A percentile compares a stretch with the other conserved stretches of the same genome.
Evolutionary conservation across 73 alveolate genomes (phyloP).

Genomic region (Halteria grandinella): DNA sequence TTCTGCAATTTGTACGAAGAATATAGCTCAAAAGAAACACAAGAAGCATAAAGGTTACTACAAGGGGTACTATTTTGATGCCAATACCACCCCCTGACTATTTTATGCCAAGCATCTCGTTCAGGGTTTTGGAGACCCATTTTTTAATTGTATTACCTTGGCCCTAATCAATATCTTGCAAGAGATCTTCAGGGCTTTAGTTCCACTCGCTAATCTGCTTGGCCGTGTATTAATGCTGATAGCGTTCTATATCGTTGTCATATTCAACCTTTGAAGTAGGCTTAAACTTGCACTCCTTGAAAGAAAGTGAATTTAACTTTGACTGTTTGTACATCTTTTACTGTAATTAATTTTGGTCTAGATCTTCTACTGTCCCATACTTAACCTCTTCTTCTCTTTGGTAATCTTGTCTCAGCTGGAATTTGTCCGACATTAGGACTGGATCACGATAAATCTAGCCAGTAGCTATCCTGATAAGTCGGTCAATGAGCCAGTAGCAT

Average conservation of each 20-base stretch:
- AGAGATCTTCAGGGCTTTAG: conserved; percentile 15
- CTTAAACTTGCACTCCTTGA: conserved; percentile 6
- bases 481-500: conserved; percentile 44
- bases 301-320: conserved; percentile 3
- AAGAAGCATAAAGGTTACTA: too few species aligned
- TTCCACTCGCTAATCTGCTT: conserved; percentile 26
- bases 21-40: too few species aligned
- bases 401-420: conserved; percentile 18
- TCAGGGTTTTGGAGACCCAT: not conserved
- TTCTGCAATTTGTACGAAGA: too few species aligned
- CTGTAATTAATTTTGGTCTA: not conserved
- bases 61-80: too few species aligned
- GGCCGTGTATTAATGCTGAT: not conserved
- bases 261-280: not conserved
- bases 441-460: not conserved
- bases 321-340: conserved; percentile 3
- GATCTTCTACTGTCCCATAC: not conserved
- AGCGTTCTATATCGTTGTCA: not conserved
- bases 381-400: not conserved
- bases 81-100: too few species aligned
- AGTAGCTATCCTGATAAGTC: conserved; percentile 26
- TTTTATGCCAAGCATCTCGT: not conserved
- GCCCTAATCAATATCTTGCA: not conserved
- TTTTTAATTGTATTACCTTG: not conserved
- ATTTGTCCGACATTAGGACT: conserved; percentile 1